Evolutionary conservation across 2,329 filamentous ascomycete genomes (phyloP), one percentile per base, ranked within the genome.

Genomic region (Fusarium sublunatum): DNA sequence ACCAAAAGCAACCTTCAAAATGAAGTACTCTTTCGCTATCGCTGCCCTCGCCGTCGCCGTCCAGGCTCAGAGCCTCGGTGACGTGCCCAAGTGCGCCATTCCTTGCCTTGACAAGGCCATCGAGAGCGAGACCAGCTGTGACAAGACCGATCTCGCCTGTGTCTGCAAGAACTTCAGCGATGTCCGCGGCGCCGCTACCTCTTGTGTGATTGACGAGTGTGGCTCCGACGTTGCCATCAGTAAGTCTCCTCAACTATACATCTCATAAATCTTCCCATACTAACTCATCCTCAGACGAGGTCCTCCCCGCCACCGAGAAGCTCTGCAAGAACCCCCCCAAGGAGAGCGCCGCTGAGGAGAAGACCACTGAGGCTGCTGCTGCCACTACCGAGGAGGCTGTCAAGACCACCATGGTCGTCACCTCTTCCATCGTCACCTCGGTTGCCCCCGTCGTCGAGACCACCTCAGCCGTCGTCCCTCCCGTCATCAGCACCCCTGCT

Each of bases 21-120:
- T 78, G 77, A 78, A 78, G 76, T 74, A 70, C 71, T 51, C 75
- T 53, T 45, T 75, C 65, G 72, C 71, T 56, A 67, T 73, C 61
- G 47, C 76, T 53, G 67, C 72, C 68, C 69, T 78, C 62, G 73
- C 73, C 65, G 69, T 74, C 54, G 63, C 73, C 50, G 77, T 67
- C 40, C 62, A 65, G 50, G 78, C 77, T 64, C 74, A 77, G 74
- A 64, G 67, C 55, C 65, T 57, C 47, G 42, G 25, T 39, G 75
- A 77, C 58, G 71, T 79, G 53, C 78, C 78, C 66, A 46, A 58
- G 53, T 80, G 78, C 66, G 76, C 78, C 32, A 39, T 72, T n/a
- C 48, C 71, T 35, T 79, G 78, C 71, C 70, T 80, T 32, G 64
- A 71, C 64, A 52, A 69, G 3, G 71, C 75, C 56, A 69, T 77